Conservation (phyloP, 2,329 filamentous ascomycete genomes). For the Piedraia hortae region DNA sequence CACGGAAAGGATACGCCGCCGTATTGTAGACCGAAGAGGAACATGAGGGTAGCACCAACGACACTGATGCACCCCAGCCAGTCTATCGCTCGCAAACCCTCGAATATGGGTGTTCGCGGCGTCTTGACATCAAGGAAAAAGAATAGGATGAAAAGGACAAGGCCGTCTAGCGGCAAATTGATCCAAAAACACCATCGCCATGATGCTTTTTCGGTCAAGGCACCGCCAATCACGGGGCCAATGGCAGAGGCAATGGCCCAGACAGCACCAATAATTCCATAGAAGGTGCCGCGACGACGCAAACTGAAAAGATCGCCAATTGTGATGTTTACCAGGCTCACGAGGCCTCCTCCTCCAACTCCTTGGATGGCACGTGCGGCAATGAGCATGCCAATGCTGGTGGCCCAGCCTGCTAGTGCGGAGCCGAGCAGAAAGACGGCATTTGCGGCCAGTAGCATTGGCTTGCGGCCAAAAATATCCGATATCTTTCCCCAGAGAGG, state of each 20-base stretch:
- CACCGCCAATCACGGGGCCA: constrained; percentile 40
- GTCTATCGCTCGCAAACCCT: constrained; percentile 36
- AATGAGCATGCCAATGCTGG: constrained; percentile 34
- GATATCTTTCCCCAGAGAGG: constrained; percentile 35
- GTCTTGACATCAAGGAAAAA: constrained; percentile 40
- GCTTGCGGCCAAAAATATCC: constrained; percentile 40
- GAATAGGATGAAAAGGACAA: constrained; percentile 29
- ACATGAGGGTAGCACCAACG: constrained; percentile 56
- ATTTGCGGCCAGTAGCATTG: constrained; percentile 31
- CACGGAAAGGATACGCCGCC: constrained; percentile 53
- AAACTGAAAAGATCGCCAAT: constrained; percentile 37
- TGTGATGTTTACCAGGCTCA: constrained; percentile 34
- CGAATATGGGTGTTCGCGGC: constrained; percentile 31
- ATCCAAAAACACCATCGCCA: constrained; percentile 21
- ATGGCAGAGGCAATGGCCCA: constrained; percentile 38
- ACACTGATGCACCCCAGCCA: constrained; percentile 38
- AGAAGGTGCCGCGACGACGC: constrained; percentile 27
- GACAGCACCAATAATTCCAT: constrained; percentile 36
- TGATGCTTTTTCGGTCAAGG: constrained; percentile 22
- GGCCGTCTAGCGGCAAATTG: constrained; percentile 34
- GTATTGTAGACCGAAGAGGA: constrained; percentile 64
- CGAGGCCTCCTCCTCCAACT: constrained; percentile 33
- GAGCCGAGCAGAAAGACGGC: constrained; percentile 34
- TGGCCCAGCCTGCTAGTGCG: constrained; percentile 29
- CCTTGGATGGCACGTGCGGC: constrained; percentile 34